Evolutionary conservation across 2,329 filamentous ascomycete species (phyloP), one percentile per base, ranked within the genome.

Genomic region (Cordyceps farinosa): DNA sequence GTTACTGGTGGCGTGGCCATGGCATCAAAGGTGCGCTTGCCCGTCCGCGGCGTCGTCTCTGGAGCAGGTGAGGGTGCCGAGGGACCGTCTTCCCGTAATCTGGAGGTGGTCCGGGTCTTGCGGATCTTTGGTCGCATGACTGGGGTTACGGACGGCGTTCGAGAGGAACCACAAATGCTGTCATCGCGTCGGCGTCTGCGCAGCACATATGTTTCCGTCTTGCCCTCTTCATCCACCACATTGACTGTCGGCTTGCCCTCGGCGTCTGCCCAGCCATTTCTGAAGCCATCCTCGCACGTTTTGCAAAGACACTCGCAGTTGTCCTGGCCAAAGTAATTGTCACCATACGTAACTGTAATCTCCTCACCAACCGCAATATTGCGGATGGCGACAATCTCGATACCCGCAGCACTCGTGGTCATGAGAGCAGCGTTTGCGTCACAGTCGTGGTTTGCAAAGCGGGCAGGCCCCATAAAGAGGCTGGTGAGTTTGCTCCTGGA

Each of bases 391-490:
- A 96, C 86, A 63, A 99, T 93, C 71, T 96, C 90, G 79, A 99
- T 97, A 42, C 92, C 92, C 64, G 93, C 88, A 63, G 89, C 86
- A 52, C 92, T 91, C 42, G 87, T 90, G 42, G 92, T 97, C 69
- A 91, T 89, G 51, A 99, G 84, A 71, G 88, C 86, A 9, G 93
- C 93, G 78, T 98, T 99, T 38, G 95, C 92, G 68, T 90, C 85
- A 77, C 95, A 99, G 75, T 99, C 95, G 76, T 99, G 95, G 73
- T 99, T 99, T 32, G 95, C 92, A 74, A 99, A 98, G 57, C 95
- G 88, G 40, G 95, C 95, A 8, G 95, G 96, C 0, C 95, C 95
- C 73, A 99, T 88, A 73, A 99, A 98, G 48, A 99, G 80, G 58
- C 91, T 96, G 36, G 93, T 90, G 65, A 89, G 89, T 77, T 96